Percentiles rank a stretch among this genome's conserved stretches.
phyloP scores from a whole-genome alignment of 208 protist genomes.

The Trypanosoma conorhini region DNA sequence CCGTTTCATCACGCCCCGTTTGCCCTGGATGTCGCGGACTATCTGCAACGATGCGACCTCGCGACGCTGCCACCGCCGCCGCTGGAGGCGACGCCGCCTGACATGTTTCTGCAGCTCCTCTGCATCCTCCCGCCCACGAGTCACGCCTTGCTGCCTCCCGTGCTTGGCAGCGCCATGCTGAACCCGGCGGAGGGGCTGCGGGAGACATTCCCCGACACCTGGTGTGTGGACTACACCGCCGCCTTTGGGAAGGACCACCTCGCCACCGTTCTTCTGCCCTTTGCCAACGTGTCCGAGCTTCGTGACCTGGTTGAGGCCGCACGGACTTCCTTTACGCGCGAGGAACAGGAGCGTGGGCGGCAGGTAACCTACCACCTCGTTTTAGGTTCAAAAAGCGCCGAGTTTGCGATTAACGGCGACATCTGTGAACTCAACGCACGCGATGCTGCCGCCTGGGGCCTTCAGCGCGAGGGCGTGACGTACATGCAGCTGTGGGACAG shows the following conservation, averaged over 20 bases:
- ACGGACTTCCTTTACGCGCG: constrained; percentile 28
- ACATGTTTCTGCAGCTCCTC: constrained; percentile 71
- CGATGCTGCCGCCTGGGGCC: constrained; percentile 16
- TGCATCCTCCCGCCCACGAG: constrained; percentile 79
- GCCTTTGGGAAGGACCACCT: constrained; percentile 70
- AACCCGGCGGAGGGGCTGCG: constrained; percentile 37
- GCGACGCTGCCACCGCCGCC: constrained; percentile 27
- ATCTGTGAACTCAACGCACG: constrained; percentile 21
- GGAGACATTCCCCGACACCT: constrained; percentile 61
- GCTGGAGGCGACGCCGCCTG: constrained; percentile 46
- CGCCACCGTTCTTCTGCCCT: constrained; percentile 66
- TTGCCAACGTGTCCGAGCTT: constrained; percentile 57
- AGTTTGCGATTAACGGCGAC: constrained; percentile 40
- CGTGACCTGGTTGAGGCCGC: constrained; percentile 31
- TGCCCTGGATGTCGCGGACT: constrained; percentile 62
- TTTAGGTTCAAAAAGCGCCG: background rate
- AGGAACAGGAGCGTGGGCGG: constrained; percentile 35
- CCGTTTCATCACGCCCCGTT: constrained; percentile 75
- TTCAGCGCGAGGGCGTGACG: constrained; percentile 15
- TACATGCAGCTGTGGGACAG: constrained; percentile 42
- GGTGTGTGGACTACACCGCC: constrained; percentile 69
- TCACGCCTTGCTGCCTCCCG: constrained; percentile 41
- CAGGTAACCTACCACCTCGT: constrained; percentile 32
- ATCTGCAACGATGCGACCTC: constrained; percentile 38
- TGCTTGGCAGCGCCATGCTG: constrained; percentile 52